Evolutionary conservation across 2,329 filamentous ascomycete genomes (phyloP), one percentile per base, ranked within the genome.

Genomic region (Pseudocercospora vitis): DNA sequence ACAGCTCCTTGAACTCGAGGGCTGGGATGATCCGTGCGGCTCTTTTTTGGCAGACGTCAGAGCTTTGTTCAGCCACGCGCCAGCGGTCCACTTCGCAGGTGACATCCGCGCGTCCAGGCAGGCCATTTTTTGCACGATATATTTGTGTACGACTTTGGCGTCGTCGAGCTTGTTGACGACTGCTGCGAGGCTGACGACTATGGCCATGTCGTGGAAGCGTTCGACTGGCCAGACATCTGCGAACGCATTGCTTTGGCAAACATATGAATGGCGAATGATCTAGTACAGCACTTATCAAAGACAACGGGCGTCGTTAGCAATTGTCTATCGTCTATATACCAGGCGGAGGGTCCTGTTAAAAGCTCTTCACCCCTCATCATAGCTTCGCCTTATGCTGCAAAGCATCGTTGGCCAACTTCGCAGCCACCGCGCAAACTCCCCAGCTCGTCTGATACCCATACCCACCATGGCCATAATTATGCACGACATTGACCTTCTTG

Each of bases 401-500:
- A 8, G 63, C 63, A 59, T 69, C 65, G n/a, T 68, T 58, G 0
- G 76, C 71, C 54, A 78, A 55, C 55, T 64, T 68, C 61, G 71
- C 71, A 8, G 68, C 75, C 39, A 68, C 73, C 58, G 69, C 64
- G 14, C 75, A 71, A 55, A 68, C 71, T 1, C 76, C 76, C 64
- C 69, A 78, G 14, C 66, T 68, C 9, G 70, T 72, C 70, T 78
- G 76, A 65, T 79, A 96, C 8, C 91, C 91, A 79, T 87, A 90
- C 1, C 88, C 88, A 1, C 83, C 85, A 69, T 91, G 87, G 0
- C 88, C 88, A 63, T 91, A 91, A 64, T 89, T 88, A 69, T 92
- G 89, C 50, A 94, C 85, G n/a, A 91, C 80, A 70, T 80, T 80
- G 2, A 82, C 78, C 16, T 53, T 42, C 11, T 53, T 23, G 5